These are phyloP conservation scores for Neodidymelliopsis sp. DNA, from an alignment of 2,329 filamentous ascomycete genomes.

Conservation along the genomic window DNA sequence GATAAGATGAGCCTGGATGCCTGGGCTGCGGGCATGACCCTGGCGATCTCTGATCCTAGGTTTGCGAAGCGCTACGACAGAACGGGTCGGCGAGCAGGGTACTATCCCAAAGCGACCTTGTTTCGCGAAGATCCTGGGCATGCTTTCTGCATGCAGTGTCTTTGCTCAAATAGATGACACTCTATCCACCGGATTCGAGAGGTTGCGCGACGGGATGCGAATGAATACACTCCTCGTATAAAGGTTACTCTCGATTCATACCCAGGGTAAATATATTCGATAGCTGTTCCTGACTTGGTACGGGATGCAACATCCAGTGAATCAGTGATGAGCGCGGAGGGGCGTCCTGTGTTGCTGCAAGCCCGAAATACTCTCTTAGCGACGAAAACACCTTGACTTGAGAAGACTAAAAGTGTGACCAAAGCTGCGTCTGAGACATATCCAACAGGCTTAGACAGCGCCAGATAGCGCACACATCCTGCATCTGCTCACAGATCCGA, in stretches of 20 bases:
- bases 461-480: conserved; percentile 2
- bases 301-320: conserved; percentile 20
- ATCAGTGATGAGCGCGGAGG: conserved; percentile 36
- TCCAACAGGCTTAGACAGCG: not conserved
- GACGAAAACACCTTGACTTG: conserved; percentile 8
- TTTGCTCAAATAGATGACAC: conserved; percentile 6
- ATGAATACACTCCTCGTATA: conserved; percentile 13
- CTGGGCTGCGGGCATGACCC: conserved; percentile 29
- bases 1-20: conserved; percentile 29
- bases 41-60: conserved; percentile 17
- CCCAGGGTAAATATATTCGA: not conserved
- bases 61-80: conserved; percentile 15
- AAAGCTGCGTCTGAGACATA: conserved; percentile 33
- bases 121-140: conserved; percentile 35
- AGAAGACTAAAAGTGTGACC: conserved; percentile 8
- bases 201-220: conserved; percentile 7
- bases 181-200: conserved; percentile 34
- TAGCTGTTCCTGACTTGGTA: conserved; percentile 21
- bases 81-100: conserved; percentile 21
- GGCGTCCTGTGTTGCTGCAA: conserved; percentile 16
- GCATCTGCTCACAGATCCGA: conserved; percentile 5
- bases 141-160: conserved; percentile 11
- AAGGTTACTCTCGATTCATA: not conserved
- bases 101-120: conserved; percentile 25
- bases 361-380: conserved; percentile 3